Percentiles rank a stretch among this genome's conserved stretches.
Evolutionary conservation across 257 asterid species (phyloP).

Genomic region (Nyctanthes arbortristis): DNA sequence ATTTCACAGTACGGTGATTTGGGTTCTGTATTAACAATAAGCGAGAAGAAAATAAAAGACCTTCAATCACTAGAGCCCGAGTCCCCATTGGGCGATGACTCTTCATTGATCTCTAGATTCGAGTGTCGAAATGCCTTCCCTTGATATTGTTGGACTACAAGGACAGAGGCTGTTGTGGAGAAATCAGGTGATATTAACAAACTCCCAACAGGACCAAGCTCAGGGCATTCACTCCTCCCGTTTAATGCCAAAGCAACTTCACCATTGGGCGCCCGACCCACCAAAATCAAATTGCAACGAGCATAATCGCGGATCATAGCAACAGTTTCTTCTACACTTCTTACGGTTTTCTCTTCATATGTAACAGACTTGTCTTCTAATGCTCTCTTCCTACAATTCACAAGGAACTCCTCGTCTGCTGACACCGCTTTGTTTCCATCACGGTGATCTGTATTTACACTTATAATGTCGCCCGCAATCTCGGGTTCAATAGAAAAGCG

Average conservation of each 20-base stretch:
- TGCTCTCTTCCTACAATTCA: constrained; percentile 27
- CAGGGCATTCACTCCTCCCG: constrained; percentile 39
- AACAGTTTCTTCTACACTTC: constrained; percentile 24
- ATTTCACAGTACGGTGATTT: no score
- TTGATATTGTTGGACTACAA: constrained; percentile 45
- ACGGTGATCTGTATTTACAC: constrained; percentile 20
- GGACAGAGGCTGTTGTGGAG: constrained; percentile 36
- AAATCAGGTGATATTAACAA: constrained; percentile 32
- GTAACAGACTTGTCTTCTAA: constrained; percentile 31
- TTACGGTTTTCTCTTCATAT: constrained; percentile 35
- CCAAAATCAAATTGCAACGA: constrained; percentile 39
- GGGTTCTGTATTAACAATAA: no score
- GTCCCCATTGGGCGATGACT: neutral
- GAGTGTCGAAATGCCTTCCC: neutral
- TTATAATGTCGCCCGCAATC: constrained; percentile 22
- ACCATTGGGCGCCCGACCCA: constrained; percentile 48
- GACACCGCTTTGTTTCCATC: constrained; percentile 9
- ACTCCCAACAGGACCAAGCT: constrained; percentile 43
- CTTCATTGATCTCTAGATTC: neutral
- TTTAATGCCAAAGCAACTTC: constrained; percentile 33
- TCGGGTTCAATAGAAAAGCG: constrained; percentile 30
- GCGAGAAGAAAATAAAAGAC: neutral
- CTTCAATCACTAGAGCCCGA: neutral
- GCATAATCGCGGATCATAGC: constrained; percentile 18
- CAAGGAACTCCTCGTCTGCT: constrained; percentile 30